These are phyloP conservation scores for Biscogniauxia mediterranea DNA, from an alignment of 2,329 filamentous ascomycete genomes.

Conservation along the genomic window DNA sequence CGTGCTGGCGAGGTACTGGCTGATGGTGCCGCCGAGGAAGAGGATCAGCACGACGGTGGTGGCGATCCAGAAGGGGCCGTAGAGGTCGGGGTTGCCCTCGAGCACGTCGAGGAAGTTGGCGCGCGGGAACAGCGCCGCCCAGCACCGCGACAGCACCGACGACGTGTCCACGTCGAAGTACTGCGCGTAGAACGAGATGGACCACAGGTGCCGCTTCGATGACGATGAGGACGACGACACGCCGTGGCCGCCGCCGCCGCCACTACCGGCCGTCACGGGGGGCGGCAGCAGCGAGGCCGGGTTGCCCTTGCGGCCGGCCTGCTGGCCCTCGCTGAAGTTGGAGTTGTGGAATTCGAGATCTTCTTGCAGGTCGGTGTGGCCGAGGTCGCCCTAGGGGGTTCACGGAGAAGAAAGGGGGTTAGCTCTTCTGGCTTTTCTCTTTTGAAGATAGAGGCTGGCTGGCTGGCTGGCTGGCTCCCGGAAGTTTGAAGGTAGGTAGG, in stretches of 20 bases:
- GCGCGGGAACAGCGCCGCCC: slow-evolving; percentile 83
- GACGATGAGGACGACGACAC: slow-evolving; percentile 12
- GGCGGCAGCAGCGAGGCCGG: slow-evolving; percentile 53
- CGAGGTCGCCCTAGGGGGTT: slow-evolving; percentile 77
- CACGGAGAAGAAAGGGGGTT: slow-evolving; percentile 5
- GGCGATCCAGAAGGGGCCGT: slow-evolving; percentile 98
- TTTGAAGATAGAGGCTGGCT: background rate
- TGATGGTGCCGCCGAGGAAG: slow-evolving; percentile 93
- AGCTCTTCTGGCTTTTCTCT: slow-evolving; percentile 3
- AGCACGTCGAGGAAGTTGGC: slow-evolving; percentile 96
- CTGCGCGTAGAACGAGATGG: slow-evolving; percentile 88
- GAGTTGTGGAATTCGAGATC: slow-evolving; percentile 99
- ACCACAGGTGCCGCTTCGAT: slow-evolving; percentile 89
- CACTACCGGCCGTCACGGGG: slow-evolving; percentile 50
- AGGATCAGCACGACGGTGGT: slow-evolving; percentile 95
- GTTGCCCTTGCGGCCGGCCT: slow-evolving; percentile 53
- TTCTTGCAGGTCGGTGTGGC: slow-evolving; percentile 96
- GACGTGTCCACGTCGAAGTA: slow-evolving; percentile 98
- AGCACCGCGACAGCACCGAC: slow-evolving; percentile 83
- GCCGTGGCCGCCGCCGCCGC: slow-evolving; percentile 25
- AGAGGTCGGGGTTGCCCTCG: slow-evolving; percentile 94
- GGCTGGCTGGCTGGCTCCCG: too few species aligned
- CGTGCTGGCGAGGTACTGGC: slow-evolving; percentile 74
- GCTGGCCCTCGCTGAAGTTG: slow-evolving; percentile 66
- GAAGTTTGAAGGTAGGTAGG: too few species aligned